Evolutionary conservation across 257 asterid genomes (phyloP).

Genomic region (Avicennia marina): DNA sequence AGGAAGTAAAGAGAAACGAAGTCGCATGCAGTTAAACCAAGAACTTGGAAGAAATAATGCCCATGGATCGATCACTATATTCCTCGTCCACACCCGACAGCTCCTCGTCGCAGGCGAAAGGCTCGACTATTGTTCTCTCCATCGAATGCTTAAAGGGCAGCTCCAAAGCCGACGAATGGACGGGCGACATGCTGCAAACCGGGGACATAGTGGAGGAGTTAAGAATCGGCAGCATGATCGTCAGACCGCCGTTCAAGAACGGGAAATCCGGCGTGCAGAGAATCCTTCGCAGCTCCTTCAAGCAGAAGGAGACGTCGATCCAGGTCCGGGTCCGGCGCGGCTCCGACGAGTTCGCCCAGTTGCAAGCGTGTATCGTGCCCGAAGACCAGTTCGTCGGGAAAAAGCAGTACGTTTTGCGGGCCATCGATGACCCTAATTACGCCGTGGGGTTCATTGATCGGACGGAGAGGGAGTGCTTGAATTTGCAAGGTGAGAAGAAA

Average conservation of each 20-base stretch:
- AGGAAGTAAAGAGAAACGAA: too few species aligned
- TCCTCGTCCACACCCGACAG: conserved; percentile 49
- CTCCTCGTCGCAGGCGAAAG: conserved; percentile 35
- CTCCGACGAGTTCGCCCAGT: conserved; percentile 43
- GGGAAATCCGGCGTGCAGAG: conserved; percentile 78
- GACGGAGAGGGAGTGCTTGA: conserved; percentile 71
- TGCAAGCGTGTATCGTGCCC: conserved; percentile 87
- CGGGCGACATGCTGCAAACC: conserved; percentile 71
- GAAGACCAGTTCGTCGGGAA: conserved; percentile 50
- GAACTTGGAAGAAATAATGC: not conserved
- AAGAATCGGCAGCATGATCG: conserved; percentile 50
- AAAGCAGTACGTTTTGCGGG: conserved; percentile 68
- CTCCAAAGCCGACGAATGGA: conserved; percentile 78
- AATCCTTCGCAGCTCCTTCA: conserved; percentile 54
- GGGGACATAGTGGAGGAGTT: conserved; percentile 93
- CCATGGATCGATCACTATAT: conserved; percentile 40
- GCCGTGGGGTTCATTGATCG: conserved; percentile 84
- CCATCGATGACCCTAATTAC: conserved; percentile 84
- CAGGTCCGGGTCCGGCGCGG: conserved; percentile 66
- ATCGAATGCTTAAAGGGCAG: conserved; percentile 81
- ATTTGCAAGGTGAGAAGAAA: conserved; percentile 62
- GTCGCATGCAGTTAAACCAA: too few species aligned
- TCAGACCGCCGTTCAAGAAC: conserved; percentile 71
- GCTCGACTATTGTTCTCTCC: conserved; percentile 49
- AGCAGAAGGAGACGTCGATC: conserved; percentile 68